A percentile compares a stretch with the other conserved stretches of the same genome.
Evolutionary conservation across 371 early-diverging fungal genomes (phyloP).

Genomic region (Mortierella sp.): DNA sequence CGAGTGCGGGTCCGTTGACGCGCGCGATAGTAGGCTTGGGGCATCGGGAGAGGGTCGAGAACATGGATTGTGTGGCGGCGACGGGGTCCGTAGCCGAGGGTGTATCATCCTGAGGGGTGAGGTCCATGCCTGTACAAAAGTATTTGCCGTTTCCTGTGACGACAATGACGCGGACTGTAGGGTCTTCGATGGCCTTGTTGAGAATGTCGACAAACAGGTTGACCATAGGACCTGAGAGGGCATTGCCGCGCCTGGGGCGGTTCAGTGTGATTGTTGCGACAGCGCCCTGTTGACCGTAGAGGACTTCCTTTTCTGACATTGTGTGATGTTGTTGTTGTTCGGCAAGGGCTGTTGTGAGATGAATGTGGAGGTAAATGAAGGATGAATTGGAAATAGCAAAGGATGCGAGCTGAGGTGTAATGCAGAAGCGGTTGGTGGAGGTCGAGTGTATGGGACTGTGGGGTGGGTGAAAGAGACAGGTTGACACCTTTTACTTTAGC

Average conservation of each 20-base stretch:
- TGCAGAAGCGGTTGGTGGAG: background rate
- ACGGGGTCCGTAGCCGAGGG: conserved; percentile 59
- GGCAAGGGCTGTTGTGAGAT: background rate
- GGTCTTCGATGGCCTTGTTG: conserved; percentile 63
- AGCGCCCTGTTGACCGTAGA: conserved; percentile 56
- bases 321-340: background rate
- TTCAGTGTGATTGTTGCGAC: conserved; percentile 72
- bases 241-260: conserved; percentile 73
- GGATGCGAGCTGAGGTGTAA: background rate
- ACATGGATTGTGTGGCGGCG: conserved; percentile 40
- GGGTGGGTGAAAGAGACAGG: background rate
- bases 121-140: conserved; percentile 85
- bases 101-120: conserved; percentile 60
- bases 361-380: background rate
- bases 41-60: conserved; percentile 51
- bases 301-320: conserved; percentile 55
- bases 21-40: conserved; percentile 78
- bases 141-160: conserved; percentile 80
- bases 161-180: conserved; percentile 69
- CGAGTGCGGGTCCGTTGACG: conserved; percentile 81
- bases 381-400: conserved; percentile 1
- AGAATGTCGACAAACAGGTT: conserved; percentile 61
- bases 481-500: conserved; percentile 3
- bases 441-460: background rate
- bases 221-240: conserved; percentile 70